These are phyloP conservation scores for Fusarium redolens DNA, from an alignment of 2,329 filamentous ascomycete species.

Conservation along the genomic window DNA sequence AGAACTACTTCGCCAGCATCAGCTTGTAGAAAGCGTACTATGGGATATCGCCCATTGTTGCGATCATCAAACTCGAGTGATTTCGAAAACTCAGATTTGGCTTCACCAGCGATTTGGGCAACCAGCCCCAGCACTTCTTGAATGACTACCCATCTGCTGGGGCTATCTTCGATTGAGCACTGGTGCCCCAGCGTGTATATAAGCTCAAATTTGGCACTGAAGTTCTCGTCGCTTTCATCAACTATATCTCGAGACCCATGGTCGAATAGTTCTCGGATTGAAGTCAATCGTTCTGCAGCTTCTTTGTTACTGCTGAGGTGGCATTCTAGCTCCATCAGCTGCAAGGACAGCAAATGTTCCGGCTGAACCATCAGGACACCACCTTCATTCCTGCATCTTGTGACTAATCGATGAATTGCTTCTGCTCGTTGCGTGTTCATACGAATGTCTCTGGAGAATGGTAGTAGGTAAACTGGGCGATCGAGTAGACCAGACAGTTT, in stretches of 20 bases:
- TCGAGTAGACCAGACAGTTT: constrained; percentile 66
- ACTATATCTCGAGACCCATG: constrained; percentile 47
- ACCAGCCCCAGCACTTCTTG: too few relatives aligned
- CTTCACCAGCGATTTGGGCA: constrained; percentile 49
- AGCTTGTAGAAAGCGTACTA: constrained; percentile 58
- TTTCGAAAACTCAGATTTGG: constrained; percentile 48
- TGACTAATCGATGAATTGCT: constrained; percentile 53
- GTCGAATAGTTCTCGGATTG: constrained; percentile 59
- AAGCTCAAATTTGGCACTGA: too few relatives aligned
- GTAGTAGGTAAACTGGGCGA: constrained; percentile 66
- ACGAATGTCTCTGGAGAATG: constrained; percentile 65
- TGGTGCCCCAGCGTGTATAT: too few relatives aligned
- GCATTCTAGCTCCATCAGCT: constrained; percentile 69
- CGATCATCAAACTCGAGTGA: constrained; percentile 57
- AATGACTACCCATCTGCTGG: too few relatives aligned
- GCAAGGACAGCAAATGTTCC: constrained; percentile 72
- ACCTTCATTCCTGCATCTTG: constrained; percentile 59
- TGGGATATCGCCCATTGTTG: constrained; percentile 56
- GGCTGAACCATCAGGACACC: constrained; percentile 72
- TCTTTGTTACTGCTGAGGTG: constrained; percentile 45
- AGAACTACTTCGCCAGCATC: constrained; percentile 49
- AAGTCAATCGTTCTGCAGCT: constrained; percentile 51
- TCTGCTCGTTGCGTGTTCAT: constrained; percentile 49
- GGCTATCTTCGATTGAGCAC: too few relatives aligned
- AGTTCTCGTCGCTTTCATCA: too few relatives aligned